These are phyloP conservation scores for Sporothrix pallida DNA, from an alignment of 2,329 filamentous ascomycete genomes.

Conservation along the genomic window DNA sequence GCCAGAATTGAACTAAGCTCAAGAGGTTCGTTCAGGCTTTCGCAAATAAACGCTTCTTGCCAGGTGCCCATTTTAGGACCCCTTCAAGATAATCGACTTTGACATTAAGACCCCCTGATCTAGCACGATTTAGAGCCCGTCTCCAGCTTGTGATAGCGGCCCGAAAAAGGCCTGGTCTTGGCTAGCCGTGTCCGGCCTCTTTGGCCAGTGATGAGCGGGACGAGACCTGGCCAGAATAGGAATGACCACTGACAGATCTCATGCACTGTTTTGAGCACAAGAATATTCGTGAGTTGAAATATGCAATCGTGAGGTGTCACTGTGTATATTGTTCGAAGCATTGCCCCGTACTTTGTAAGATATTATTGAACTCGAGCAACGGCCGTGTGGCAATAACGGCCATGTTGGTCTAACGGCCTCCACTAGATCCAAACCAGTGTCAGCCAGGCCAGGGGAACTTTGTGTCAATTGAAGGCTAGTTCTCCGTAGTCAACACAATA, in stretches of 20 bases:
- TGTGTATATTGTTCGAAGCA: too few relatives aligned
- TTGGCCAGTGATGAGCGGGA: neutral
- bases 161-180: constrained; percentile 9
- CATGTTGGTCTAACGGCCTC: neutral
- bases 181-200: neutral
- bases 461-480: too few relatives aligned
- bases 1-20: neutral
- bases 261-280: too few relatives aligned
- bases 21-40: neutral
- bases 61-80: neutral
- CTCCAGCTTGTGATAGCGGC: constrained; percentile 12
- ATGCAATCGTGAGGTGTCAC: too few relatives aligned
- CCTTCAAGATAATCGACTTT: neutral
- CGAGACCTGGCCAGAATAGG: constrained; percentile 5
- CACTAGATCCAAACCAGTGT: too few relatives aligned
- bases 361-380: neutral
- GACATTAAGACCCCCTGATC: neutral
- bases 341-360: neutral
- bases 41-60: neutral
- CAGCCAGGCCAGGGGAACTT: too few relatives aligned
- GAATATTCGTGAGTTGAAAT: too few relatives aligned
- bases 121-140: neutral
- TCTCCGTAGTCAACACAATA: neutral
- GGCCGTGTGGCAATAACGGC: neutral
- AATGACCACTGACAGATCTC: constrained; percentile 1